A percentile compares a stretch with the other conserved stretches of the same genome.
phyloP scores from a whole-genome alignment of 2,329 filamentous ascomycete species.

The Volutella citrinella region DNA sequence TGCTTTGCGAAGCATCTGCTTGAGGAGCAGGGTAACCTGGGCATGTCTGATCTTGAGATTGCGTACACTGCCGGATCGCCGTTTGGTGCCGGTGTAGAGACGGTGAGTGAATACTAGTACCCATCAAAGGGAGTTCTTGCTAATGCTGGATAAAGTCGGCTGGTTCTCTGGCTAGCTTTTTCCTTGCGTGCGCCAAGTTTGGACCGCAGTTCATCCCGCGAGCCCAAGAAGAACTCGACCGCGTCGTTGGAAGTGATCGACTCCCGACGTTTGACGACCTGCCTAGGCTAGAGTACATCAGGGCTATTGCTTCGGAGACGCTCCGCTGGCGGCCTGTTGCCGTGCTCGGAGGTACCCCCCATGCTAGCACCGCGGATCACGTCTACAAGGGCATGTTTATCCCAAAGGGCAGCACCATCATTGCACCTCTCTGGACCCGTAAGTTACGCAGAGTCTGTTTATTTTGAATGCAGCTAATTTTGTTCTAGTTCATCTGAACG shows the following conservation, averaged over 20 bases:
- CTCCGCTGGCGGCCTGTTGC: conserved; percentile 40
- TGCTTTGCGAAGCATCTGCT: conserved; percentile 45
- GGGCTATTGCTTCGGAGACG: conserved; percentile 37
- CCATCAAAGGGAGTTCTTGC: rapidly evolving
- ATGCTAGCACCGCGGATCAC: conserved; percentile 43
- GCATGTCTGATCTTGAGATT: conserved; percentile 40
- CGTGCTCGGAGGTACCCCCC: conserved; percentile 42
- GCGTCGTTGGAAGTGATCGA: conserved; percentile 33
- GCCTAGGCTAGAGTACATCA: conserved; percentile 29
- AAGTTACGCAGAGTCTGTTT: no score
- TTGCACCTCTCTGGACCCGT: conserved; percentile 41
- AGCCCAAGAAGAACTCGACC: conserved; percentile 37
- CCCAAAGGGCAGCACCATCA: conserved; percentile 39
- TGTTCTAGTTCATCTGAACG: conserved; percentile 35
- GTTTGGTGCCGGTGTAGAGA: conserved; percentile 43
- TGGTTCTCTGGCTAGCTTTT: conserved; percentile 47
- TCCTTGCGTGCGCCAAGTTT: conserved; percentile 51
- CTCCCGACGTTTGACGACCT: conserved; percentile 38
- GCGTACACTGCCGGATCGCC: conserved; percentile 43
- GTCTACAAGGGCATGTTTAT: conserved; percentile 43
- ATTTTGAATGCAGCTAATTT: no score
- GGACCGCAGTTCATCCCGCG: conserved; percentile 46
- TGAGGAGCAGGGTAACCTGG: conserved; percentile 35
- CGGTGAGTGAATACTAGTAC: conserved; percentile 27
- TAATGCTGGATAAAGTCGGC: conserved; percentile 30